These are phyloP conservation scores for Phytopythium chamaehyphon DNA, from an alignment of 352 stramenopile species.

Conservation along the genomic window DNA sequence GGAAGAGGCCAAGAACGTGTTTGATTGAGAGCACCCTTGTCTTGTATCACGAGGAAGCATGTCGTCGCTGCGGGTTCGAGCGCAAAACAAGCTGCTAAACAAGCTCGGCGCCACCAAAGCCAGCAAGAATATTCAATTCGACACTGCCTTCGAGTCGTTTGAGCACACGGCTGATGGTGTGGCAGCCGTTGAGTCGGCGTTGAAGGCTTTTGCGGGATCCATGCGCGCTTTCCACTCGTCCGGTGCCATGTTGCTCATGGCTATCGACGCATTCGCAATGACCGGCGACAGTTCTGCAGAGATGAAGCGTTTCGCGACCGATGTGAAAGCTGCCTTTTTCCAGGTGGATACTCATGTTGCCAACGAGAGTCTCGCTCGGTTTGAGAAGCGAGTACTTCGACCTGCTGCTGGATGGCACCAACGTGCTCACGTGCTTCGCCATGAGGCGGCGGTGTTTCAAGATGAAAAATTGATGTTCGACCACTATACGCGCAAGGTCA, in stretches of 20 bases:
- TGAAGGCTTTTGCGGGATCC: conserved; percentile 54
- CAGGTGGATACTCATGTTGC: conserved; percentile 56
- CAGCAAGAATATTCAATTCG: conserved; percentile 78
- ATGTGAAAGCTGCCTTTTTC: conserved; percentile 56
- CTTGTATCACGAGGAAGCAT: no score
- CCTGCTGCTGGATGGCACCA: conserved; percentile 56
- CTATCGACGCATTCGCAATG: conserved; percentile 43
- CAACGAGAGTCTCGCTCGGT: conserved; percentile 39
- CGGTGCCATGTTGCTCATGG: conserved; percentile 44
- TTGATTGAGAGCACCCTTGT: no score
- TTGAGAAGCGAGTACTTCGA: conserved; percentile 61
- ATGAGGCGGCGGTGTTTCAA: conserved; percentile 45
- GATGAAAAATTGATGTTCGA: conserved; percentile 71
- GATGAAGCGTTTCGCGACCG: conserved; percentile 57
- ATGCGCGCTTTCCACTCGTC: conserved; percentile 58
- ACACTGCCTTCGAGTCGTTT: conserved; percentile 56
- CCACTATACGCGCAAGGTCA: conserved; percentile 79
- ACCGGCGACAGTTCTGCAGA: conserved; percentile 28
- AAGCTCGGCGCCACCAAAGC: conserved; percentile 64
- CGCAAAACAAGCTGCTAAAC: conserved; percentile 76
- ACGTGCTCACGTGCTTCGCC: conserved; percentile 33
- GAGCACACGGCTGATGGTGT: conserved; percentile 50
- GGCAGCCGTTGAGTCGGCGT: conserved; percentile 35
- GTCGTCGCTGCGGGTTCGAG: conserved; percentile 70
- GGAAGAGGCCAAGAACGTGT: no score